Base-by-base conservation (phyloP, 768 basidiomycete species). In the Tylopilus sp. region DNA sequence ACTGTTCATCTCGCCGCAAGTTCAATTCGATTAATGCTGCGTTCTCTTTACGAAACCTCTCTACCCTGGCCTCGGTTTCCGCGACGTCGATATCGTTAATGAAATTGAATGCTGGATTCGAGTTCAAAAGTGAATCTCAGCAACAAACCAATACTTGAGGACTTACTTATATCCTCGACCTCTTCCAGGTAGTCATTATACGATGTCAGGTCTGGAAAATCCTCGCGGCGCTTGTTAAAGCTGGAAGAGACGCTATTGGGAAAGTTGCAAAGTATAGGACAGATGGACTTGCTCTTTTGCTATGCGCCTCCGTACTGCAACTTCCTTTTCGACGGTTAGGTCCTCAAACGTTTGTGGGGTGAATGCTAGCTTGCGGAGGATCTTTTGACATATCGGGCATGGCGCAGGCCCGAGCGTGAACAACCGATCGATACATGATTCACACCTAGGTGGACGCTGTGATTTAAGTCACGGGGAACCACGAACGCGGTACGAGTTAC, bases 151-250 rank as follows among this genome's bases (percentile, higher is more conserved):
- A 43, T 8, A 25, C 25, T 9, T 13, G 12, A 41, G 33, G 9
- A 65, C 84, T 65, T 57, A 85, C 86, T 83, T 59, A 98, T 87
- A 62, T 97, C 92, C 72, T 99, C 96, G 3, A 95, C 93, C 68
- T 92, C 85, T 70, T 99, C 94, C 12, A 99, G 80, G 66, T 98
- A 98, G 66, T 98, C 89, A 63, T 99, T 97, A 71, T 95, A 98
- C 16, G 82, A 77, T 12, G 81, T 78, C 37, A 91, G 75, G 65
- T 87, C 85, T 0, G 72, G 71, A 66, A 99, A 99, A 70, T 99
- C 97, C 50, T 95, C 91, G 37, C 85, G 75, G 28, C 87, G 81
- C 72, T 98, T 98, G 71, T 98, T 98, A 69, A 98, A 98, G 60
- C 95, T 98, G 57, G 34, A 41, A 36, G 43, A 52, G 53, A 59